These are phyloP conservation scores for Umbellularia californica DNA, from an alignment of 164 flowering plant genomes.

Conservation along the genomic window DNA sequence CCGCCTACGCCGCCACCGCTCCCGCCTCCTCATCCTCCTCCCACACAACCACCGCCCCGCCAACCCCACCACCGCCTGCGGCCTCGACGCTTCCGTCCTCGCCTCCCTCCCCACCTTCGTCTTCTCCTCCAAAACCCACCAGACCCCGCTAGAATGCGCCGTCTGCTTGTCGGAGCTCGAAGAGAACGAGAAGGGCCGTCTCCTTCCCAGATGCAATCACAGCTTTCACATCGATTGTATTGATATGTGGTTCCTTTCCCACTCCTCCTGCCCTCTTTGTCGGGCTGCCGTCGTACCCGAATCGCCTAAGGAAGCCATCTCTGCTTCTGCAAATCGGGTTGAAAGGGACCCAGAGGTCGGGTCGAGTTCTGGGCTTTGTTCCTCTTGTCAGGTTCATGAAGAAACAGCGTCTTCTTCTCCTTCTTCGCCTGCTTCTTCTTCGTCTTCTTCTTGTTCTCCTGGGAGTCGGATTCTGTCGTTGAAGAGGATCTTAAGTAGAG, in stretches of 20 bases:
- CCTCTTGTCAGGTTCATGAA: slow-evolving; percentile 37
- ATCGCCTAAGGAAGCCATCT: background rate
- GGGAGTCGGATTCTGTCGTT: slow-evolving; percentile 3
- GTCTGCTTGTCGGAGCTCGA: slow-evolving; percentile 61
- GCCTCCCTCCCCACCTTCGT: slow-evolving; percentile 36
- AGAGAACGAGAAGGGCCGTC: slow-evolving; percentile 43
- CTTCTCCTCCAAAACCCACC: slow-evolving; percentile 17
- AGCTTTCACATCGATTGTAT: slow-evolving; percentile 57
- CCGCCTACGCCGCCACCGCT: background rate
- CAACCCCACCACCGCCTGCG: slow-evolving; percentile 17
- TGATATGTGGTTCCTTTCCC: slow-evolving; percentile 62
- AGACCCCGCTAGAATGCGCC: slow-evolving; percentile 41
- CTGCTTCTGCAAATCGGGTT: background rate
- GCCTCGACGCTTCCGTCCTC: slow-evolving; percentile 32
- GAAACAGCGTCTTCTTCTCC: background rate
- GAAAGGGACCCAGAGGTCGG: slow-evolving; percentile 11
- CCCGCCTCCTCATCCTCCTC: slow-evolving; percentile 7
- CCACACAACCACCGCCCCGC: background rate
- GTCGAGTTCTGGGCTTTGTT: slow-evolving; percentile 33
- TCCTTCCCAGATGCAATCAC: slow-evolving; percentile 50
- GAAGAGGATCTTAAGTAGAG: slow-evolving; percentile 10
- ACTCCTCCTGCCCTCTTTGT: slow-evolving; percentile 60
- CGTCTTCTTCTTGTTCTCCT: background rate
- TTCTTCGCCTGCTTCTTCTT: too few species aligned
- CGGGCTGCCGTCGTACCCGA: slow-evolving; percentile 36